Evolutionary conservation across 805 yeast species (phyloP).

Genomic region (Candida peoriensis): DNA sequence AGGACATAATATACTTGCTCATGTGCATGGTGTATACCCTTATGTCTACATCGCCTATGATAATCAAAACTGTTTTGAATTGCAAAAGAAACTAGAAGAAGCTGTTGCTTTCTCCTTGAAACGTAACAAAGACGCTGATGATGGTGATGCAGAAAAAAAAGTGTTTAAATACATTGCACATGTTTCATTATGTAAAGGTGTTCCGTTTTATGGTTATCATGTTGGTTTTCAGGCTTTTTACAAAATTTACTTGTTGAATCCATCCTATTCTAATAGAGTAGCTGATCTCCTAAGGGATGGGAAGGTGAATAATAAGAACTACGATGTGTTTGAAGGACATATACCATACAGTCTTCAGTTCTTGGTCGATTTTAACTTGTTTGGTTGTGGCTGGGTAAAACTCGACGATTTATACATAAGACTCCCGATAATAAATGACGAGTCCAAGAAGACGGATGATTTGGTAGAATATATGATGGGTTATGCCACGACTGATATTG

Average conservation of each 20-base stretch:
- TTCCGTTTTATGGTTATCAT: slow-evolving; percentile 82
- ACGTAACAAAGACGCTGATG: slow-evolving; percentile 12
- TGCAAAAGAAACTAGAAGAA: slow-evolving; percentile 42
- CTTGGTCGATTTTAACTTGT: slow-evolving; percentile 74
- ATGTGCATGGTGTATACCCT: slow-evolving; percentile 82
- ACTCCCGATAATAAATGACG: slow-evolving; percentile 42
- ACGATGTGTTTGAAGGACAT: slow-evolving; percentile 73
- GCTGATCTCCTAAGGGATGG: slow-evolving; percentile 46
- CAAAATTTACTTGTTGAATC: slow-evolving; percentile 65
- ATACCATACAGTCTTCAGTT: slow-evolving; percentile 75
- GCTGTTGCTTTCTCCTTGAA: slow-evolving; percentile 35
- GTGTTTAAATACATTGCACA: slow-evolving; percentile 46
- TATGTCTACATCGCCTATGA: slow-evolving; percentile 66
- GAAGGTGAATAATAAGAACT: slow-evolving; percentile 27
- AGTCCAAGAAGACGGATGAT: slow-evolving; percentile 25
- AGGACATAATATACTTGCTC: slow-evolving; percentile 58
- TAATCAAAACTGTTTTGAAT: slow-evolving; percentile 37
- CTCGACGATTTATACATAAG: slow-evolving; percentile 47
- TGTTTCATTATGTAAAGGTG: slow-evolving; percentile 62
- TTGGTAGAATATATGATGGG: slow-evolving; percentile 29
- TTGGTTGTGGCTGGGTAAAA: slow-evolving; percentile 77
- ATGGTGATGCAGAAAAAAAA: slow-evolving; percentile 6
- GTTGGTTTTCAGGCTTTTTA: slow-evolving; percentile 59
- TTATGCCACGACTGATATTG: slow-evolving; percentile 23
- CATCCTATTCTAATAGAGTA: slow-evolving; percentile 51